A percentile compares a stretch with the other conserved stretches of the same genome.
Conservation (phyloP, 306 rosid genomes). For the Lathyrus oleraceus region DNA sequence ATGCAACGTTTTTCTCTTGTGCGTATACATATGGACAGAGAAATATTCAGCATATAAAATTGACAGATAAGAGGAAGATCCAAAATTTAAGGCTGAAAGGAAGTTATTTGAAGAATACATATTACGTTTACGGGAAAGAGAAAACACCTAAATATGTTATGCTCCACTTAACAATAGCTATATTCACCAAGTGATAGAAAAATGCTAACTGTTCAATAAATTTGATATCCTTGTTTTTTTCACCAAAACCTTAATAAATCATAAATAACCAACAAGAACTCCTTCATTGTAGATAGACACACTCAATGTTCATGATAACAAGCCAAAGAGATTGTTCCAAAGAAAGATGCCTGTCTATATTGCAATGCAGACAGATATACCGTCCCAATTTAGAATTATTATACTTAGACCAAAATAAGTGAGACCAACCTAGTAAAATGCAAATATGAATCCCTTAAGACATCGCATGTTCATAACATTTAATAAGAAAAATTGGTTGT, state of each 20-base stretch:
- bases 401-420: conserved; percentile 15
- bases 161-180: background rate
- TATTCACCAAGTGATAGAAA: conserved; percentile 2
- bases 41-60: conserved; percentile 26
- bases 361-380: conserved; percentile 13
- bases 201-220: background rate
- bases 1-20: background rate
- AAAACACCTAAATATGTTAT: conserved; percentile 12
- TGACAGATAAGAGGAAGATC: background rate
- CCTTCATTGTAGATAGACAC: conserved; percentile 8
- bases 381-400: background rate
- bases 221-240: conserved; percentile 19
- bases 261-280: background rate
- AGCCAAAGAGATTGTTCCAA: conserved; percentile 14
- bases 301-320: background rate
- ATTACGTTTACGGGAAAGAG: background rate
- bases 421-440: conserved; percentile 9
- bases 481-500: background rate
- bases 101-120: background rate
- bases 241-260: conserved; percentile 5
- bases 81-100: background rate
- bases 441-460: background rate
- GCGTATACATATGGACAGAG: background rate
- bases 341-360: background rate
- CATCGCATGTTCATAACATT: conserved; percentile 11